Evolutionary conservation across 805 yeast genomes (phyloP).

Genomic region (Candida oleophila): DNA sequence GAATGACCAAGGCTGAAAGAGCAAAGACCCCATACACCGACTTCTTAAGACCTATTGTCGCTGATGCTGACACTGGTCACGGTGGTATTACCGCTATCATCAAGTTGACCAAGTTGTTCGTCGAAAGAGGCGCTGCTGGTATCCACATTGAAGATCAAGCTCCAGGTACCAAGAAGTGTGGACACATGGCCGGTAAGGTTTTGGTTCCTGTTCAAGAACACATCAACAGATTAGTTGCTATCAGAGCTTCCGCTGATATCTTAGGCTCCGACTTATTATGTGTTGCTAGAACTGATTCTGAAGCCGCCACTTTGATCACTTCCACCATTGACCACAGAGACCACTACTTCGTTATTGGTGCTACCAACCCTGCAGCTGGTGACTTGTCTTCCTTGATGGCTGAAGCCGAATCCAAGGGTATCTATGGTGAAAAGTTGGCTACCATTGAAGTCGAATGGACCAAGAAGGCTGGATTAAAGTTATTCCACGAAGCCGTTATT

Average conservation of each 20-base stretch:
- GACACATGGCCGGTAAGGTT: conserved; percentile 99
- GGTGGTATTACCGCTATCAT: conserved; percentile 97
- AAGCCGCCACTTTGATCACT: conserved; percentile 93
- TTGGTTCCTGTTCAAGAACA: conserved; percentile 97
- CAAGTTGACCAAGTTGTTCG: conserved; percentile 92
- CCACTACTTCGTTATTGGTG: conserved; percentile 87
- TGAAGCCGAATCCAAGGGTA: conserved; percentile 76
- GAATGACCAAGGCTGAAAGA: conserved; percentile 61
- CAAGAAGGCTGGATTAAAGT: conserved; percentile 75
- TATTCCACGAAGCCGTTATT: conserved; percentile 88
- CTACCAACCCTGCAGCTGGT: conserved; percentile 79
- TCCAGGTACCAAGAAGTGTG: conserved; percentile 98
- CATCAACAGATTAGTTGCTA: conserved; percentile 88
- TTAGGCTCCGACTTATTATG: conserved; percentile 81
- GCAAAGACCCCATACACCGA: conserved; percentile 73
- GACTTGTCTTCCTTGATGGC: conserved; percentile 77
- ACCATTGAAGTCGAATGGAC: conserved; percentile 81
- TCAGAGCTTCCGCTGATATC: conserved; percentile 93
- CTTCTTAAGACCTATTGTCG: conserved; percentile 90
- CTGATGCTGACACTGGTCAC: conserved; percentile 98
- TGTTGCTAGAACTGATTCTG: conserved; percentile 96
- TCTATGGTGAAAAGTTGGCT: conserved; percentile 67
- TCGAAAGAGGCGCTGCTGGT: conserved; percentile 98
- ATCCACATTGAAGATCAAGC: conserved; percentile 99
- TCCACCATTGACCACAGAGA: conserved; percentile 94